Percentiles rank a stretch among this genome's conserved stretches.
phyloP scores from a whole-genome alignment of 1,284 basidiomycete genomes.

The Cystobasidiaceae sp. region DNA sequence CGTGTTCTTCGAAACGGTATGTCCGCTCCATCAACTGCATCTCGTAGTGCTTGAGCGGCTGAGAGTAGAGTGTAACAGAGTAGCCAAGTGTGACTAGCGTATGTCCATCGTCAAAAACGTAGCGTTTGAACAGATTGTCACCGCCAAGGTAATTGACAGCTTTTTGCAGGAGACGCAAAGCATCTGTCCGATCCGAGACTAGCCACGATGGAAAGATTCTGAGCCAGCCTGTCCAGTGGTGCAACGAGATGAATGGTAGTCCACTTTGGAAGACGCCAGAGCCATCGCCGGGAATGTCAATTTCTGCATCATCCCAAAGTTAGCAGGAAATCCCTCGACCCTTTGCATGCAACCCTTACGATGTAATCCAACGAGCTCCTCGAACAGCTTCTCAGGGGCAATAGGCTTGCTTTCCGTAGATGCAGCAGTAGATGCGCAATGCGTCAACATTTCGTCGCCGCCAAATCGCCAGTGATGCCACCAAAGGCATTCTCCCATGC shows the following conservation, averaged over 20 bases:
- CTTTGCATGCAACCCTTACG: neutral
- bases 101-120: conserved; percentile 15
- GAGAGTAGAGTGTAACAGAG: conserved; percentile 27
- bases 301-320: neutral
- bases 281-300: conserved; percentile 29
- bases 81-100: conserved; percentile 25
- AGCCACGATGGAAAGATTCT: conserved; percentile 22
- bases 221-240: conserved; percentile 29
- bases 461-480: conserved; percentile 25
- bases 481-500: conserved; percentile 25
- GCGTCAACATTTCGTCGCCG: conserved; percentile 28
- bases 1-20: conserved; percentile 12
- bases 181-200: conserved; percentile 1
- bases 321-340: neutral
- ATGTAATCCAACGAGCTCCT: conserved; percentile 16
- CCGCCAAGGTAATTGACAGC: conserved; percentile 16
- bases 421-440: conserved; percentile 18
- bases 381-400: conserved; percentile 9
- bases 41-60: conserved; percentile 23
- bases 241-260: conserved; percentile 24
- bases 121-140: conserved; percentile 30
- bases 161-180: conserved; percentile 7
- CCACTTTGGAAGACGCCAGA: conserved; percentile 28
- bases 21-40: conserved; percentile 22
- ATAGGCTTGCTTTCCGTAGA: neutral